Evolutionary conservation across 805 yeast species (phyloP), one percentile per base, ranked within the genome.

Genomic region (Nakazawaea holstii): DNA sequence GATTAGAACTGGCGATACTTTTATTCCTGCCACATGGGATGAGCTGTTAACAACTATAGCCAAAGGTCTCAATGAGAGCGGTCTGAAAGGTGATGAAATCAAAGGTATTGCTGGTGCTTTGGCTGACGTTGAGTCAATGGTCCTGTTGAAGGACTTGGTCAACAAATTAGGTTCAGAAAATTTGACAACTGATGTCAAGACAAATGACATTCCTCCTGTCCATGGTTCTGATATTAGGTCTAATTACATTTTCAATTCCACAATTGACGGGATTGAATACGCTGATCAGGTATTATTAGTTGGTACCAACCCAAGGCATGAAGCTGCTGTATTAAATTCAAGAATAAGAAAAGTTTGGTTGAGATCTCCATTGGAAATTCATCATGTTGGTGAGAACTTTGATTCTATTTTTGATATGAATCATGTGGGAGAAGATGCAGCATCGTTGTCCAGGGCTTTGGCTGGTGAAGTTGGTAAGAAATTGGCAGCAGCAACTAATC

Each of bases 261-360:
- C 87, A 37, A 80, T 87, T 52, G 81, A 77, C 46, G 94, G 94
- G 39, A 76, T 87, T 53, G 94, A 86, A 64, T 84, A 81, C 50
- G 90, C 95, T 45, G 96, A 88, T 61, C 87, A 79, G 56, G 82
- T 87, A 52, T 72, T 87, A 59, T 73, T 87, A 51, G 78, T 87
- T 49, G 96, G 96, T 52, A 81, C 96, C 40, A 87, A 87, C 72
- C 95, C 95, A 50, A 78, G 96, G 62, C 89, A 77, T 61, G 96
- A 87, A 70, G 96, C 95, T 50, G 89, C 95, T 38, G 95, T 88
- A 14, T 73, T 87, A 58, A 87, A 87, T 65, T 79, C 92, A 37
- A 79, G 95, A 67, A 82, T 87, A 57, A 80, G 96, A 73, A 84
- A 81, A 64, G 81, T 76, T 51, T 87, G 92, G 94, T 72, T 87